Evolutionary conservation across 2,329 filamentous ascomycete species (phyloP).

Genomic region (Cladobotryum protrusum): DNA sequence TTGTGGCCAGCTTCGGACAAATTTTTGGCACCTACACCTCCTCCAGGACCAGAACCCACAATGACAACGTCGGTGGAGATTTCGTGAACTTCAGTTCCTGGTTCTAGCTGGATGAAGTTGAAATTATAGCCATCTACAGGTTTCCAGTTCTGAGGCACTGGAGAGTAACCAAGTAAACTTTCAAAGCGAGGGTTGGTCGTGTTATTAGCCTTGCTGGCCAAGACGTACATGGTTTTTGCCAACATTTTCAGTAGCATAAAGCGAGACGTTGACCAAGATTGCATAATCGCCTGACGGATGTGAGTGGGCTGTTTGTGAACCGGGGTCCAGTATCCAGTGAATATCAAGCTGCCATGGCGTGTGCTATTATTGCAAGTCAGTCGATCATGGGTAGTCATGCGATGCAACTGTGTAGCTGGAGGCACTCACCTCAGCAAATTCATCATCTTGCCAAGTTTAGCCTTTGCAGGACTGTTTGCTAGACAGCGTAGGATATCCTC

Average conservation of each 20-base stretch:
- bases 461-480: constrained; percentile 28
- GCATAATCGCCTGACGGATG: constrained; percentile 56
- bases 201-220: constrained; percentile 50
- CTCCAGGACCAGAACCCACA: constrained; percentile 81
- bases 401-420: no score
- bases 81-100: constrained; percentile 40
- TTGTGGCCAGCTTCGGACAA: constrained; percentile 68
- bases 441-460: constrained; percentile 34
- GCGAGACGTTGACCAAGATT: constrained; percentile 55
- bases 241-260: constrained; percentile 49
- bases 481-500: constrained; percentile 41
- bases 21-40: constrained; percentile 73
- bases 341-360: constrained; percentile 53
- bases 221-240: constrained; percentile 46
- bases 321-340: constrained; percentile 62
- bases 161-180: constrained; percentile 51
- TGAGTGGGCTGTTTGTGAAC: constrained; percentile 55
- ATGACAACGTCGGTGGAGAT: constrained; percentile 78
- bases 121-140: constrained; percentile 49
- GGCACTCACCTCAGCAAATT: constrained; percentile 37
- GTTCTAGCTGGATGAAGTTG: constrained; percentile 53
- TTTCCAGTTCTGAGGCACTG: constrained; percentile 45
- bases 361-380: constrained; percentile 38
- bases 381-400: no score
- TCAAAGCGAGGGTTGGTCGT: constrained; percentile 50